Evolutionary conservation across 495 filamentous ascomycete genomes (phyloP), one percentile per base, ranked within the genome.

Genomic region (Penicillium fimorum): DNA sequence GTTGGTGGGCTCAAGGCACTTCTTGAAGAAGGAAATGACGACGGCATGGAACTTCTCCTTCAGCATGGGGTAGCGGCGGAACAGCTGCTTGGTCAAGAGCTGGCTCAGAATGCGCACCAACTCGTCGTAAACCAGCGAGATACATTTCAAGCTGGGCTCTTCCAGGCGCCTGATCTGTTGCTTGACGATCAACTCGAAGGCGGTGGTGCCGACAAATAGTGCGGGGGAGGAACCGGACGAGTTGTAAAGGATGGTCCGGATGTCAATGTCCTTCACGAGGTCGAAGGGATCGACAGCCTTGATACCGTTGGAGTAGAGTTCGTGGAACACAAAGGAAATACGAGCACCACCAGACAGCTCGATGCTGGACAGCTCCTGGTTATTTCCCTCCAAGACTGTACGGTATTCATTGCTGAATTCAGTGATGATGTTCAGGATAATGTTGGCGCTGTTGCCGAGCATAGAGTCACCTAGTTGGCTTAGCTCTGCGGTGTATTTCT

Each of bases 241-340:
- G 82, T 99, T 99, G 84, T 93, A 92, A 20, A 99, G 84, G 58
- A 97, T 91, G 29, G 90, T 96, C 61, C 95, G 85, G 69, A 99
- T 99, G 66, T 99, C 95, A 57, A 94, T 85, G 72, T 99, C 95
- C 76, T 97, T 97, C 71, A 97, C 91, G 55, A 90, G 79, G 67
- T 99, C 95, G 69, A 99, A 99, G 15, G 95, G 95, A 71, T 97
- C 95, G 20, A 99, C 88, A 0, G 95, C 93, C 79, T 97, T 97
- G 69, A 99, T 85, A 73, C 95, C 95, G 73, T 99, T 99, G 42
- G 92, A 85, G 73, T 97, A 99, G 13, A 99, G 77, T 70, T 99
- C 95, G 70, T 99, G 95, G 82, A 96, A 99, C 40, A 99, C 95
- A 66, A 99, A 99, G 74, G 91, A 96, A 70, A 99, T 99, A 82